These are phyloP conservation scores for Pilatotrama ljubarskyi DNA, from an alignment of 768 basidiomycete species.

Conservation along the genomic window DNA sequence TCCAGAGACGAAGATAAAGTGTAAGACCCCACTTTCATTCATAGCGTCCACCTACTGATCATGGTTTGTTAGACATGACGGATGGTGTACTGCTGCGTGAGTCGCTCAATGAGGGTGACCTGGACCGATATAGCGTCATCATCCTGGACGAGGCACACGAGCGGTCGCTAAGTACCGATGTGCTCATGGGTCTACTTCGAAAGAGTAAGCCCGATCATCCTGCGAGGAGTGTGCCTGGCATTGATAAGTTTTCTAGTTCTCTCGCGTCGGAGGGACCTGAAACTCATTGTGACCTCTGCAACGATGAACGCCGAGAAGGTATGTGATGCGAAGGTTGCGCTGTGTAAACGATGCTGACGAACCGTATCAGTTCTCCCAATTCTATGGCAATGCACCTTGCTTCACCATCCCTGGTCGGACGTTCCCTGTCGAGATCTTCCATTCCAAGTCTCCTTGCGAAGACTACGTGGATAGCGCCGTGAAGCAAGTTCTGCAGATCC, in stretches of 20 bases:
- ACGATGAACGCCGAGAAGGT: constrained; percentile 99
- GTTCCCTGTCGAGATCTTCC: constrained; percentile 96
- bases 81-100: constrained; percentile 98
- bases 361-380: constrained; percentile 93
- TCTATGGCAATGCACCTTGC: constrained; percentile 93
- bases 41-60: not conserved
- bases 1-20: constrained; percentile 94
- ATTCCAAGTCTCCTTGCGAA: constrained; percentile 96
- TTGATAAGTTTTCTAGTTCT: constrained; percentile 37
- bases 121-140: constrained; percentile 95
- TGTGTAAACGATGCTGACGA: no score
- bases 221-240: not conserved
- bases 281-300: constrained; percentile 96
- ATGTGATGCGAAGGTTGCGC: constrained; percentile 3
- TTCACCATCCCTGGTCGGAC: constrained; percentile 95
- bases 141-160: constrained; percentile 99
- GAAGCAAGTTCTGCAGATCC: constrained; percentile 97
- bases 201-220: constrained; percentile 68
- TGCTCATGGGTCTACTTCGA: constrained; percentile 91
- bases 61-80: constrained; percentile 77
- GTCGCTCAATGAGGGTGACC: constrained; percentile 96
- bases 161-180: constrained; percentile 95
- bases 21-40: constrained; percentile 44
- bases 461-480: constrained; percentile 98
- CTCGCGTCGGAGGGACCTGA: constrained; percentile 88